A percentile compares a stretch with the other conserved stretches of the same genome.
Evolutionary conservation across 768 basidiomycete species (phyloP).

Genomic region (Rhizopogon vinicolor): DNA sequence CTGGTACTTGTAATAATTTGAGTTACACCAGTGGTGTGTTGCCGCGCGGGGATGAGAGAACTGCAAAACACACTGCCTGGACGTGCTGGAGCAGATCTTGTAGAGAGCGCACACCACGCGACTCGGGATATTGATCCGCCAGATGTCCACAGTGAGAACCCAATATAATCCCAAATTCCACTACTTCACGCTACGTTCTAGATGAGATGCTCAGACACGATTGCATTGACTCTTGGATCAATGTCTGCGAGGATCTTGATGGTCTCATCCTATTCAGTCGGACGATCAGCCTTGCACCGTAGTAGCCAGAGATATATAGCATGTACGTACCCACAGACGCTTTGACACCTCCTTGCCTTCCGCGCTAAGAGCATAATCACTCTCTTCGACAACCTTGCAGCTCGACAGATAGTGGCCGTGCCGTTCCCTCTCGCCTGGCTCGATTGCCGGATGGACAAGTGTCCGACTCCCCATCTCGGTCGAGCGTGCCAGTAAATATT

Average conservation of each 20-base stretch:
- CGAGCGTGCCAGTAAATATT: constrained; percentile 22
- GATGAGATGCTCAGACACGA: constrained; percentile 20
- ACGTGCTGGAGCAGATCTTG: too few relatives aligned
- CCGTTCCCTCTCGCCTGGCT: constrained; percentile 17
- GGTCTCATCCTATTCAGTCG: constrained; percentile 20
- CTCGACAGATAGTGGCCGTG: constrained; percentile 27
- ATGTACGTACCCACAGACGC: constrained; percentile 28
- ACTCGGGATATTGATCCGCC: too few relatives aligned
- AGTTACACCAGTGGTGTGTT: too few relatives aligned
- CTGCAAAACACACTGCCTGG: too few relatives aligned
- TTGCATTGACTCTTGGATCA: constrained; percentile 22
- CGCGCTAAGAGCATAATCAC: constrained; percentile 22
- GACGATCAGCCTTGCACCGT: not conserved
- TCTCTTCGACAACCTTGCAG: constrained; percentile 20
- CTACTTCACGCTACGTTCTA: not conserved
- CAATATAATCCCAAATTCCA: too few relatives aligned
- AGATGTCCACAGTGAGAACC: too few relatives aligned
- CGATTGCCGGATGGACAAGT: constrained; percentile 28
- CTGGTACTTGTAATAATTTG: too few relatives aligned
- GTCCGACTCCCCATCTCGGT: constrained; percentile 33
- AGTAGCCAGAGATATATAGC: not conserved
- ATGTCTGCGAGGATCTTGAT: constrained; percentile 19
- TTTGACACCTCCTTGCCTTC: constrained; percentile 25
- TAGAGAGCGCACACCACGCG: too few relatives aligned
- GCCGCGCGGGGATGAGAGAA: too few relatives aligned